Evolutionary conservation across 495 filamentous ascomycete species (phyloP), one percentile per base, ranked within the genome.

Genomic region (Aspergillus biplanus): DNA sequence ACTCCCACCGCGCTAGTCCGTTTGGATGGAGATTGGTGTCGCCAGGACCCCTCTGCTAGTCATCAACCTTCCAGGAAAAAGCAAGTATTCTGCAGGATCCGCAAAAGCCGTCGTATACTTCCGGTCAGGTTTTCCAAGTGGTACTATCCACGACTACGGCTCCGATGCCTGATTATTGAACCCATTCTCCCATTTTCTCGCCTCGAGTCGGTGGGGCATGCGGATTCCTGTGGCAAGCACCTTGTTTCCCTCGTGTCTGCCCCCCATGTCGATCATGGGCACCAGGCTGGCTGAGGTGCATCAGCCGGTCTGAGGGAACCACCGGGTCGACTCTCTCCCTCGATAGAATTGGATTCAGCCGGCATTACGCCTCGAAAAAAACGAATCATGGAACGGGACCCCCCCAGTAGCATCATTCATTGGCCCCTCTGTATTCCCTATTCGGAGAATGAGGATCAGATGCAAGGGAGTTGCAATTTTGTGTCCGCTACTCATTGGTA

Each of bases 401-500:
- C 37, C 60, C 50, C 46, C 21, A 39, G 18, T 27, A 50, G 39
- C 46, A 49, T n/a, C 44, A 32, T 58, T 50, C 42, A 67, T 71
- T 71, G 61, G 68, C 48, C 61, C 58, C 61, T 39, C 18, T n/a
- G 52, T 54, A 60, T 66, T 16, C 58, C 58, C 16, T 54, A 64
- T 65, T 52, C 50, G 62, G 69, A 59, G 39, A 63, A 58, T 52
- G 66, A 35, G 48, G 56, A 64, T 59, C 56, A 63, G 64, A 67
- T 52, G 56, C 39, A 42, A 59, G 53, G 48, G 33, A 57, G 56
- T 35, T 58, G 65, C 52, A n/a, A 67, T 65, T 57, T 32, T 59
- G 61, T 58, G 18, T 39, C 39, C 56, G 9, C n/a, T 58, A 34
- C 35, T 68, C 61, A 71, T 71, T 69, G 64, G 69, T 54, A 71